Base-by-base conservation (phyloP, 2,329 filamentous ascomycete genomes). In the Neoascochyta sp. region DNA sequence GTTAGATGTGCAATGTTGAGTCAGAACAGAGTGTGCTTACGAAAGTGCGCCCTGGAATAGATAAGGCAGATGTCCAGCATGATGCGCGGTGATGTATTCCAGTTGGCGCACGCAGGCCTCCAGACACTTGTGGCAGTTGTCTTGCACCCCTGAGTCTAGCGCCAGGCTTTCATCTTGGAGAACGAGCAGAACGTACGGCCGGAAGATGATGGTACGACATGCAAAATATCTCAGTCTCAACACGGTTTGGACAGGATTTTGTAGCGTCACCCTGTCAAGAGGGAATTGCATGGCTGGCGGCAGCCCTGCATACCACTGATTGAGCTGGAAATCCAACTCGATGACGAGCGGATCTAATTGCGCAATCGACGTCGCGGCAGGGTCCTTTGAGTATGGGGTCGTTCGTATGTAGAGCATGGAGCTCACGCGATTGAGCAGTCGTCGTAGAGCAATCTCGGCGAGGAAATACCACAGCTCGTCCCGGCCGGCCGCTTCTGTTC, bases 391-490 rank as follows among this genome's bases (percentile, higher is more conserved):
- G 29, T 55, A 60, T 7, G 46, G 55, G 9, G 59, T 53, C 3
- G 78, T 81, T 51, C 84, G 83, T 26, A 81, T 82, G 58, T 88
- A 88, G 41, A 88, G 83, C 49, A 87, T 76, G 55, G 87, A 82
- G 65, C 81, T 86, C 50, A 86, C 83, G 36, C 83, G 74, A 57
- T 88, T 88, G 45, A 90, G 72, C 3, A 92, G 74, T 33, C 86
- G 72, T 24, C 85, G 76, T 9, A 92, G 68, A 4, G 84, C 85
- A 41, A 92, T 89, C 52, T 90, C 85, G 20, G 86, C 85, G 16
- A 90, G 67, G 48, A 90, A 90, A 54, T 92, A 92, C 84, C 86
- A 90, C 9, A 90, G 68, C 36, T 90, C 84, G 49, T 90, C 86
- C 27, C 78, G 75, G 9, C 82, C 83, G 6, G 79, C 76, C 5